Evolutionary conservation across 1,284 basidiomycete species (phyloP), one percentile per base, ranked within the genome.

Genomic region (Trichosporon sp.): DNA sequence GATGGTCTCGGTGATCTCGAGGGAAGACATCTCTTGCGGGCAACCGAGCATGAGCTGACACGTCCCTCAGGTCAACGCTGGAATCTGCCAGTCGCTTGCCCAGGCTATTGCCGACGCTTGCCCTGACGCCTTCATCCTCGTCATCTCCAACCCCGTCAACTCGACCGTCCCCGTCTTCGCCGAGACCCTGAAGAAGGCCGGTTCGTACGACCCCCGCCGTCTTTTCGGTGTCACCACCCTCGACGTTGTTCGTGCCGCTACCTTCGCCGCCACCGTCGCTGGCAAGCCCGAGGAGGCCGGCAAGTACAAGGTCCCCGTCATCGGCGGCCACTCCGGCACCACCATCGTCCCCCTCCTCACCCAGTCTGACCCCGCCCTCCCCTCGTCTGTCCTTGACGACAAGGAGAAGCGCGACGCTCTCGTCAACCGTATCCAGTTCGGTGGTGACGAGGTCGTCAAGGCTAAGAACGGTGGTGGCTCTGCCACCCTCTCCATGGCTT

Each of bases 111-210:
- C 90, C 78, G 91, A 93, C 76, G 90, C 93, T 70, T 85, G 92
- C 64, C 96, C 96, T 73, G 89, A 92, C 70, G 96, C 96, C 29
- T 90, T 92, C 86, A 87, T 99, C 79, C 89, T 93, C 77, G 90
- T 99, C 86, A 99, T 99, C 85, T 97, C 95, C 76, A 98, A 98
- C 86, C 87, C 87, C 35, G 87, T 88, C 83, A 88, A 88, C 86
- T 88, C 87, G 72, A 98, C 96, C 76, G 97, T 99, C 68, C 97
- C 97, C 80, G 97, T 99, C 80, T 94, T 97, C 77, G 94, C 95
- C 70, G 89, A 91, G 80, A 92, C 92, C 70, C 90, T 97, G 84
- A 90, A 93, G 86, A 93, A 95, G 85, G 91, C 92, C 32, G 95
- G 95, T 75, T 92, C 93, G 73, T 98, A 93, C 86, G 90, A 99